Conservation (phyloP, 192 early-diverging fungal genomes). For the Rhizophagus sp. region DNA sequence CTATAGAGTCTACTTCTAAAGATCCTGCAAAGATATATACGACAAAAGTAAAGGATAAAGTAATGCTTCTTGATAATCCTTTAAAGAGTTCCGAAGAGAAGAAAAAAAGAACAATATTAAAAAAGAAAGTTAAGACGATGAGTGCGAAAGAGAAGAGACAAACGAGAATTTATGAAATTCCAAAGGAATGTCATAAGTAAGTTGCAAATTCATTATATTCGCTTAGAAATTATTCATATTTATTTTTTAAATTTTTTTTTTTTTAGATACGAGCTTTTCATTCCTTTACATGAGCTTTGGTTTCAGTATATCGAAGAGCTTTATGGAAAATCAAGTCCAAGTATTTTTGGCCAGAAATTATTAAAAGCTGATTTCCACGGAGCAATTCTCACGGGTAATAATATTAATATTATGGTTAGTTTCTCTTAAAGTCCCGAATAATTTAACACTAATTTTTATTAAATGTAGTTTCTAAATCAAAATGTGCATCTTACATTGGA, state of each 20-base stretch:
- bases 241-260: not conserved
- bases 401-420: not conserved
- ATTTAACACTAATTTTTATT: not conserved
- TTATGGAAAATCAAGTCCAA: conserved; percentile 38
- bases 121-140: conserved; percentile 55
- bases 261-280: conserved; percentile 57
- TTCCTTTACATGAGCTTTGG: conserved; percentile 80
- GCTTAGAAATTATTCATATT: not conserved
- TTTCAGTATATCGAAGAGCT: conserved; percentile 71
- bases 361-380: conserved; percentile 89
- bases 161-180: conserved; percentile 65
- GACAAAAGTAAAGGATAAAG: conserved; percentile 53
- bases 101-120: conserved; percentile 33
- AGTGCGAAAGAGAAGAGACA: conserved; percentile 65
- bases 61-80: conserved; percentile 55
- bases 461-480: conserved; percentile 63
- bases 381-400: conserved; percentile 65
- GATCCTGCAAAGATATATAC: conserved; percentile 43
- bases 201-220: not conserved
- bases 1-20: conserved; percentile 1
- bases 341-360: conserved; percentile 50
- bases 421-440: not conserved
- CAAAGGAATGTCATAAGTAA: conserved; percentile 52
- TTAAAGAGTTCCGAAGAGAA: conserved; percentile 33
- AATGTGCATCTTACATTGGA: conserved; percentile 78